Evolutionary conservation across 2,329 filamentous ascomycete genomes (phyloP).

Genomic region (Venturia oleaginea): DNA sequence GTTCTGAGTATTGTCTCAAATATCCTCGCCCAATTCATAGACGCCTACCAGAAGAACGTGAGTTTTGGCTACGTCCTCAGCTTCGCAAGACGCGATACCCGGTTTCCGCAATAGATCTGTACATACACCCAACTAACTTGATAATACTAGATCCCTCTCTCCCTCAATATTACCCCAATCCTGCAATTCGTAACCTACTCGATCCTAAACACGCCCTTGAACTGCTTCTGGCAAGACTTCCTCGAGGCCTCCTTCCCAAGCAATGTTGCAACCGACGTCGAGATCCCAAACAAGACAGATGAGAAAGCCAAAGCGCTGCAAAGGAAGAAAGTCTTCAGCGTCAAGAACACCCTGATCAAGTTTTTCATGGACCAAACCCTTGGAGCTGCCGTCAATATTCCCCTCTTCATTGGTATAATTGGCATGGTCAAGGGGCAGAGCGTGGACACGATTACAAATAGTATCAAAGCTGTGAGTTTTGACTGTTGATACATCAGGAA

Average conservation of each 20-base stretch:
- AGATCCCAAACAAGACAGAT: constrained; percentile 15
- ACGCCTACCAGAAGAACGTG: constrained; percentile 53
- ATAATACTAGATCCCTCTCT: constrained; percentile 13
- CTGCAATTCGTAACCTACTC: constrained; percentile 71
- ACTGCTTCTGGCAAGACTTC: constrained; percentile 77
- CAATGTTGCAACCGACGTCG: constrained; percentile 26
- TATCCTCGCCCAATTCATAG: constrained; percentile 62
- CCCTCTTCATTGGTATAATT: constrained; percentile 53
- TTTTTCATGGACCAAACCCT: constrained; percentile 60
- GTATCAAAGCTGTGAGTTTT: constrained; percentile 26
- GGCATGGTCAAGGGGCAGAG: constrained; percentile 37
- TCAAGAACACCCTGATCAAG: constrained; percentile 58
- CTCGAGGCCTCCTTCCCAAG: constrained; percentile 69
- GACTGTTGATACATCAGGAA: constrained; percentile 24
- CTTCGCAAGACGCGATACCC: constrained; percentile 1
- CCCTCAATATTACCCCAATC: constrained; percentile 56
- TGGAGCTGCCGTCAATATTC: constrained; percentile 55
- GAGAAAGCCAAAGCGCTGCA: constrained; percentile 27
- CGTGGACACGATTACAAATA: constrained; percentile 22
- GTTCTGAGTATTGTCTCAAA: constrained; percentile 60
- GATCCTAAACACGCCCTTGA: constrained; percentile 66
- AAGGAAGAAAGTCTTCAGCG: constrained; percentile 35
- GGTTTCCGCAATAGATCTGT: constrained; percentile 4
- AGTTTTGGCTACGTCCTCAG: constrained; percentile 16
- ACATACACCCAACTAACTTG: not conserved